Evolutionary conservation across 2,329 filamentous ascomycete genomes (phyloP).

Genomic region (Chrysosporium queenslandicum): DNA sequence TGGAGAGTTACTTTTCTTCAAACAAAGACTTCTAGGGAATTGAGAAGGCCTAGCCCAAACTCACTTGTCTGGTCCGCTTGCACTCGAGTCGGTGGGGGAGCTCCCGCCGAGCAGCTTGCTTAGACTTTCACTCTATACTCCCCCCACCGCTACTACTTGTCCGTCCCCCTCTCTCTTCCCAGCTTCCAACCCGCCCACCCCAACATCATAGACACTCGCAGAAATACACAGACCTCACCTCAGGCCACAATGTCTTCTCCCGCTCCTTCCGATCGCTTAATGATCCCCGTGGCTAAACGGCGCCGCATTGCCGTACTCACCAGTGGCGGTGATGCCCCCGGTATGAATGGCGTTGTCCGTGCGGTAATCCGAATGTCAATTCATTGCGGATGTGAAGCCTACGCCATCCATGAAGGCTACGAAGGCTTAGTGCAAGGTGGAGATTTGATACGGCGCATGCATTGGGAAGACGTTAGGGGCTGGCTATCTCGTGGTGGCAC

Average conservation of each 20-base stretch:
- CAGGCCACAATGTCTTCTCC: background rate
- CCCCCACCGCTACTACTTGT: background rate
- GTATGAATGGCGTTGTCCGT: constrained; percentile 86
- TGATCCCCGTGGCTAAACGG: constrained; percentile 21
- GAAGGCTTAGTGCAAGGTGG: constrained; percentile 87
- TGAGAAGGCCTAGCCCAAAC: too few relatives aligned
- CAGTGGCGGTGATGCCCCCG: constrained; percentile 84
- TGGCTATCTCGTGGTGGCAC: constrained; percentile 92
- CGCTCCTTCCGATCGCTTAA: background rate
- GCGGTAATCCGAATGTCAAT: constrained; percentile 88
- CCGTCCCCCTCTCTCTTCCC: background rate
- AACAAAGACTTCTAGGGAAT: too few relatives aligned
- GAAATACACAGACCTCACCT: background rate
- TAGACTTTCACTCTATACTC: too few relatives aligned
- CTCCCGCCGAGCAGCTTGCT: too few relatives aligned
- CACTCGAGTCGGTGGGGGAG: too few relatives aligned
- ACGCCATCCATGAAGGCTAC: constrained; percentile 85
- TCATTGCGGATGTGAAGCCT: constrained; percentile 69
- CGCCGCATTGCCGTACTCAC: constrained; percentile 79
- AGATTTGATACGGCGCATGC: constrained; percentile 74
- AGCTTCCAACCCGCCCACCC: background rate
- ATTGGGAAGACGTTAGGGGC: constrained; percentile 88
- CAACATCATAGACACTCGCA: background rate
- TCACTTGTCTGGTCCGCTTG: too few relatives aligned
- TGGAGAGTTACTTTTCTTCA: too few relatives aligned